Conservation (phyloP, 345 rosid species). For the Raphanus sativus region DNA sequence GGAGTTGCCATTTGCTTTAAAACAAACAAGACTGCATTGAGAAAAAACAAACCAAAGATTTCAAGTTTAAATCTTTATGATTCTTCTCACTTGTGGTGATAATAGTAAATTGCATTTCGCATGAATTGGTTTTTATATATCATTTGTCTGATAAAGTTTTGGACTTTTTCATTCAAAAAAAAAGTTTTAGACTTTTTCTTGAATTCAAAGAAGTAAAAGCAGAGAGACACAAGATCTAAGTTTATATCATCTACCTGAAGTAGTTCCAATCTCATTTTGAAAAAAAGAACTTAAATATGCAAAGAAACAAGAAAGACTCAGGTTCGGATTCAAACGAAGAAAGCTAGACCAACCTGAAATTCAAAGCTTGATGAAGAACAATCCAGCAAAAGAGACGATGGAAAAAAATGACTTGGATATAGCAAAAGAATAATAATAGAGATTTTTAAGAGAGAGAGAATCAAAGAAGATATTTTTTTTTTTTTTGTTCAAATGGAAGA, state of each 20-base stretch:
- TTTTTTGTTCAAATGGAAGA: no score
- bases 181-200: no score
- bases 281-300: background rate
- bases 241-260: background rate
- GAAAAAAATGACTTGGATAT: background rate
- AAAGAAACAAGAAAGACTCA: constrained; percentile 3
- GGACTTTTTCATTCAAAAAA: background rate
- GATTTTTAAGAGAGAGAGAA: background rate
- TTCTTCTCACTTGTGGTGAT: background rate
- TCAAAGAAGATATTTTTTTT: background rate
- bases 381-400: background rate
- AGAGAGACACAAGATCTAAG: constrained; percentile 1
- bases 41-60: background rate
- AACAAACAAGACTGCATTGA: background rate
- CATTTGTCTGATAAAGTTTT: background rate
- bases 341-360: constrained; percentile 10
- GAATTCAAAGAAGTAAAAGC: background rate
- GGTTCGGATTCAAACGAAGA: background rate
- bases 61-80: background rate
- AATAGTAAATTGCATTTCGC: background rate
- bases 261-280: background rate
- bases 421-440: background rate
- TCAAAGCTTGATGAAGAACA: constrained; percentile 11
- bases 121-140: background rate
- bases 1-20: constrained; percentile 49